These are phyloP conservation scores for Ceratocystis colombiana DNA, from an alignment of 2,329 filamentous ascomycete genomes.

Conservation along the genomic window DNA sequence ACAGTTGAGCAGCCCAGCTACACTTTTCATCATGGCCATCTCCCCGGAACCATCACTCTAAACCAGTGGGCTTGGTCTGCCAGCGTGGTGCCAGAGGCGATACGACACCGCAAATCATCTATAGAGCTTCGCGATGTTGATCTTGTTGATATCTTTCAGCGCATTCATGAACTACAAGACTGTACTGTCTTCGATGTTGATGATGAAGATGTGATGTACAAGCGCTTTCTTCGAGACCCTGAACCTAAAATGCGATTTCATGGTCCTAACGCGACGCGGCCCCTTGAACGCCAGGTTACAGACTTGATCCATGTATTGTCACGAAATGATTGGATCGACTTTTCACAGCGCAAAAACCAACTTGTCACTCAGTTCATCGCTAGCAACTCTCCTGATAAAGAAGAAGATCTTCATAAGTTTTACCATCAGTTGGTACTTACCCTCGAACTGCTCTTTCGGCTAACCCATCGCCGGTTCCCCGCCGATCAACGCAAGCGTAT, in stretches of 20 bases:
- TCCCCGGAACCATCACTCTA: constrained; percentile 60
- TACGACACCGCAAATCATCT: constrained; percentile 49
- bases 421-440: constrained; percentile 69
- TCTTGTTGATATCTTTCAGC: constrained; percentile 47
- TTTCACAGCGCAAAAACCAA: constrained; percentile 59
- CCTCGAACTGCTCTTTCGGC: constrained; percentile 60
- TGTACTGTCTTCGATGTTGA: constrained; percentile 38
- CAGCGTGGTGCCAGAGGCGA: constrained; percentile 45
- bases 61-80: constrained; percentile 57
- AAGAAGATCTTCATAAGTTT: constrained; percentile 52
- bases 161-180: constrained; percentile 51
- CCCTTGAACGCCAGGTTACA: constrained; percentile 60
- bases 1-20: constrained; percentile 66
- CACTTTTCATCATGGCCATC: constrained; percentile 54
- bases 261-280: constrained; percentile 47
- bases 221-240: constrained; percentile 55
- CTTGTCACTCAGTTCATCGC: constrained; percentile 65
- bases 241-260: constrained; percentile 41
- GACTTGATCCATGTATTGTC: constrained; percentile 61
- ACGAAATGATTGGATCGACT: constrained; percentile 63
- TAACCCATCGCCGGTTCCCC: constrained; percentile 52
- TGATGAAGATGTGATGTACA: constrained; percentile 49
- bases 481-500: constrained; percentile 56
- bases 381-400: constrained; percentile 46
- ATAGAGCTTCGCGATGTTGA: constrained; percentile 51